Percentiles rank a stretch among this genome's conserved stretches.
phyloP scores from a whole-genome alignment of 2,329 filamentous ascomycete species.

The Seiridium unicorne region DNA sequence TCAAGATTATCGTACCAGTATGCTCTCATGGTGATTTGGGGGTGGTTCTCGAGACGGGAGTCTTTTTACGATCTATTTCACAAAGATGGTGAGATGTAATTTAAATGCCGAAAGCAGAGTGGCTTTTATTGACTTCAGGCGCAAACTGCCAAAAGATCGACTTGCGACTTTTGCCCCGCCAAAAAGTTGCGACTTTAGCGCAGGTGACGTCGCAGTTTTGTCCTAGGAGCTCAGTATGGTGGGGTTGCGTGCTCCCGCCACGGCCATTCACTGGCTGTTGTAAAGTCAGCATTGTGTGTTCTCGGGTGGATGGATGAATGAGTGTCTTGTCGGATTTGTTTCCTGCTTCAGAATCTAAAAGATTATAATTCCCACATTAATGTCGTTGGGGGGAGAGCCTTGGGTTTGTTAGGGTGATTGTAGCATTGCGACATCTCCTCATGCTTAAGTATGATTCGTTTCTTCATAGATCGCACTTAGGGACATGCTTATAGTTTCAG shows the following conservation, averaged over 20 bases:
- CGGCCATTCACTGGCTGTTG: not conserved
- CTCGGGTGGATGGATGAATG: no score
- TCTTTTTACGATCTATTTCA: not conserved
- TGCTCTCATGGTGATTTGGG: conserved; percentile 47
- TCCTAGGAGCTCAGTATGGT: not conserved
- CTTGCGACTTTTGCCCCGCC: conserved; percentile 4
- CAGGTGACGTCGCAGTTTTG: not conserved
- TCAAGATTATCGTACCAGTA: conserved; percentile 57
- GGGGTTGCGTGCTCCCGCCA: not conserved
- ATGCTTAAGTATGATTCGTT: no score
- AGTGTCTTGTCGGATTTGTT: no score
- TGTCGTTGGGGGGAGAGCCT: no score
- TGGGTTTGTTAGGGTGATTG: no score
- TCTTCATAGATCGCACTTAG: no score
- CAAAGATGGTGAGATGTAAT: not conserved
- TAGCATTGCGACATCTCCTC: no score
- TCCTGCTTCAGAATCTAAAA: no score
- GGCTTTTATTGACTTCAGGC: not conserved
- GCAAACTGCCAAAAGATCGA: not conserved
- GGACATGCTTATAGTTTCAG: no score
- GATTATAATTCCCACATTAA: no score
- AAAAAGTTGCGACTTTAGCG: conserved; percentile 8
- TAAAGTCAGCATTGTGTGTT: not conserved
- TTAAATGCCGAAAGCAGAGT: not conserved
- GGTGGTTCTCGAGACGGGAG: not conserved